phyloP scores from a whole-genome alignment of 2,329 filamentous ascomycete genomes.

The Coleophoma crateriformis region DNA sequence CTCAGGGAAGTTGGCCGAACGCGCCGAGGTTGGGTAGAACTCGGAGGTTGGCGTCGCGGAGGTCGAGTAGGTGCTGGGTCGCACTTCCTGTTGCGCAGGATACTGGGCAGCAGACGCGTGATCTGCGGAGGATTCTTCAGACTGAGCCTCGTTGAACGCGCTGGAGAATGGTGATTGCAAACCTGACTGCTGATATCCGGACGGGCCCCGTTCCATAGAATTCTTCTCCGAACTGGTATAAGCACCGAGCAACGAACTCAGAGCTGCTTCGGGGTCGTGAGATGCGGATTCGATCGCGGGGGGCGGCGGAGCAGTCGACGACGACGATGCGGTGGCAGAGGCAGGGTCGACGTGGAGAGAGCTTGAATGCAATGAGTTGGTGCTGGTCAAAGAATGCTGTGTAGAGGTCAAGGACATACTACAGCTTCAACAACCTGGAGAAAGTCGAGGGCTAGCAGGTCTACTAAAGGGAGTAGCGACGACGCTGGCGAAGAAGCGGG shows the following conservation, averaged over 20 bases:
- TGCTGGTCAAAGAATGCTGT: conserved; percentile 16
- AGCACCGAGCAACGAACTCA: conserved; percentile 24
- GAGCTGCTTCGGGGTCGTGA: conserved; percentile 20
- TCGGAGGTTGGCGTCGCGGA: conserved; percentile 84
- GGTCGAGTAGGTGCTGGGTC: conserved; percentile 42
- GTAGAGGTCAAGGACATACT: conserved; percentile 29
- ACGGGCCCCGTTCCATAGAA: conserved; percentile 56
- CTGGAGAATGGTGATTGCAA: conserved; percentile 69
- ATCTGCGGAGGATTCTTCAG: conserved; percentile 85
- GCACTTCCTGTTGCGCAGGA: conserved; percentile 74
- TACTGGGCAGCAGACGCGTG: conserved; percentile 91
- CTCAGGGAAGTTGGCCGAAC: conserved; percentile 80
- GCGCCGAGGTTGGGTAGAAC: conserved; percentile 71
- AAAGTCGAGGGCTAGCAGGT: conserved; percentile 8
- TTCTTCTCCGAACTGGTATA: conserved; percentile 23
- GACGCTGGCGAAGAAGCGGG: neutral
- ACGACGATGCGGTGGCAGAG: conserved; percentile 13
- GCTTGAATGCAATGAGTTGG: conserved; percentile 6
- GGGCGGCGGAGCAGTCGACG: conserved; percentile 13
- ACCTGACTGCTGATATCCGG: conserved; percentile 84
- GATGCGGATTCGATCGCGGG: conserved; percentile 3
- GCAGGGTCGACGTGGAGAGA: conserved; percentile 9
- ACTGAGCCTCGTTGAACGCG: conserved; percentile 63
- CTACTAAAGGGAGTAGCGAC: neutral
- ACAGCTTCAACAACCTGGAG: conserved; percentile 15